Conservation (phyloP, 495 filamentous ascomycete genomes). For the Filosporella fistucella region DNA sequence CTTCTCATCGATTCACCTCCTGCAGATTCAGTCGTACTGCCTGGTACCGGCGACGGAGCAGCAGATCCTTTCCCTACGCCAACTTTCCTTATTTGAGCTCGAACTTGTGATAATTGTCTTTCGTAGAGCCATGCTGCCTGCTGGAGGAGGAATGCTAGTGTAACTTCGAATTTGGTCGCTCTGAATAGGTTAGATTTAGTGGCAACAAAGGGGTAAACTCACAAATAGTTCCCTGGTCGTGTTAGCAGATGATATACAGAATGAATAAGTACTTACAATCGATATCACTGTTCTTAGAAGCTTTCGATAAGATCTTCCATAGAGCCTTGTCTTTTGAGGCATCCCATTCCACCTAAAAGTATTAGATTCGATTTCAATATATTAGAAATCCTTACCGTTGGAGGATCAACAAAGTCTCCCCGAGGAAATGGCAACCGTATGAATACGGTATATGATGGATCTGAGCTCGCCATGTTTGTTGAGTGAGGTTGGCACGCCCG, state of each 20-base stretch:
- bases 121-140: conserved; percentile 96
- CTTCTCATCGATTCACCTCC: conserved; percentile 55
- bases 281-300: conserved; percentile 67
- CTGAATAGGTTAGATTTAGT: conserved; percentile 30
- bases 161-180: conserved; percentile 64
- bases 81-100: conserved; percentile 84
- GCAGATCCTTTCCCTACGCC: conserved; percentile 40
- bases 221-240: conserved; percentile 74
- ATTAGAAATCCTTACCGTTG: conserved; percentile 52
- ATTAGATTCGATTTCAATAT: conserved; percentile 8
- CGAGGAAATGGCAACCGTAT: conserved; percentile 84
- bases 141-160: conserved; percentile 83
- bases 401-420: conserved; percentile 85
- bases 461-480: conserved; percentile 21
- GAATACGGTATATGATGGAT: conserved; percentile 66
- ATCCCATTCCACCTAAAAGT: conserved; percentile 49
- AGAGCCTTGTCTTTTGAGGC: conserved; percentile 76
- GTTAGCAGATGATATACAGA: conserved; percentile 9
- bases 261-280: conserved; percentile 60
- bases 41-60: conserved; percentile 46
- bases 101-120: conserved; percentile 79
- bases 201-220: conserved; percentile 25
- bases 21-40: conserved; percentile 40
- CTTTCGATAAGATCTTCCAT: conserved; percentile 84
- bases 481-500: neutral